These are phyloP conservation scores for Cichorium intybus DNA, from an alignment of 140 eudicot genomes.

Conservation along the genomic window DNA sequence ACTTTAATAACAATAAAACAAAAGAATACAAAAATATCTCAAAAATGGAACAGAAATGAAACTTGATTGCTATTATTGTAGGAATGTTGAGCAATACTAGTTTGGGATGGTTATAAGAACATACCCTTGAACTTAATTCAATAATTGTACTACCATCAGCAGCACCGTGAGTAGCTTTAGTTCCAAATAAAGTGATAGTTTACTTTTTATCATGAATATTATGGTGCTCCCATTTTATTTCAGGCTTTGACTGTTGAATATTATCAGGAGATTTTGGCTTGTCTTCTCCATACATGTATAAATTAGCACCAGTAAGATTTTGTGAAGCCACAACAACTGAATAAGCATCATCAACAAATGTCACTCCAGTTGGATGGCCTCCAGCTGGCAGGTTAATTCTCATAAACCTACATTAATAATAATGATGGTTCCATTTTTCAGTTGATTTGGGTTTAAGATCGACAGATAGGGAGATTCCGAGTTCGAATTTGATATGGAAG, in stretches of 20 bases:
- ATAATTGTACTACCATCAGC: slow-evolving; percentile 96
- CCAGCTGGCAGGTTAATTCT: slow-evolving; percentile 94
- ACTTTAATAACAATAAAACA: background rate
- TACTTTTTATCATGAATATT: slow-evolving; percentile 80
- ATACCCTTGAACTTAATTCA: slow-evolving; percentile 91
- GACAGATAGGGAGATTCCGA: background rate
- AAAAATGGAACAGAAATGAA: no score
- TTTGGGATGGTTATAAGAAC: slow-evolving; percentile 8
- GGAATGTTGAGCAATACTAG: no score
- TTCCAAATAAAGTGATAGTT: slow-evolving; percentile 62
- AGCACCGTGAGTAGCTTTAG: slow-evolving; percentile 81
- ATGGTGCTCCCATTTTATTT: slow-evolving; percentile 85
- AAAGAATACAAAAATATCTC: no score
- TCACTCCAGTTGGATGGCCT: slow-evolving; percentile 80
- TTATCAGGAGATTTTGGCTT: slow-evolving; percentile 56
- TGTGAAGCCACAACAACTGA: slow-evolving; percentile 78
- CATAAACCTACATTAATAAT: slow-evolving; percentile 65
- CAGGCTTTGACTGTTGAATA: slow-evolving; percentile 79
- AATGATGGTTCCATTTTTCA: slow-evolving; percentile 50
- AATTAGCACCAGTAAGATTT: slow-evolving; percentile 68
- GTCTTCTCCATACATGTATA: slow-evolving; percentile 92
- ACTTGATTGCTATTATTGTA: no score
- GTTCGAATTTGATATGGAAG: background rate
- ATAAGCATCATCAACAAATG: slow-evolving; percentile 81
- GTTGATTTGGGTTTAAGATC: background rate